These are phyloP conservation scores for Cercis canadensis DNA, from an alignment of 306 rosid genomes.

Conservation along the genomic window DNA sequence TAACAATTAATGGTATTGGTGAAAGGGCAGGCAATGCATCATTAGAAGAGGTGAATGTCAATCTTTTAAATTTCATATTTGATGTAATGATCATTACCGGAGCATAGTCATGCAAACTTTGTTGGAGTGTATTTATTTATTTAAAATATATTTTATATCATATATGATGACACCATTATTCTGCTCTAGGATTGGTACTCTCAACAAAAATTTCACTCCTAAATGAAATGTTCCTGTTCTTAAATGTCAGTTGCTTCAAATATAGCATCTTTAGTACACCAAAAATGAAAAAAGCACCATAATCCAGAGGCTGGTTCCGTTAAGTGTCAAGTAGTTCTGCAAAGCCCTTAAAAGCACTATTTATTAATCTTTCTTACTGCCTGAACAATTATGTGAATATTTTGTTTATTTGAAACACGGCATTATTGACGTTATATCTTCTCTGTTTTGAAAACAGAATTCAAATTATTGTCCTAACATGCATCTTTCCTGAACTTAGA, in stretches of 20 bases:
- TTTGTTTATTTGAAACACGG: too few relatives aligned
- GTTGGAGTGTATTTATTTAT: not conserved
- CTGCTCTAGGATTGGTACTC: not conserved
- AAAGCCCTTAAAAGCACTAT: too few relatives aligned
- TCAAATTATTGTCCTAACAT: too few relatives aligned
- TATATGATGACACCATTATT: not conserved
- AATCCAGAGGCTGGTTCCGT: too few relatives aligned
- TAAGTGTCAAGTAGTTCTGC: too few relatives aligned
- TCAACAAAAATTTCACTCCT: not conserved
- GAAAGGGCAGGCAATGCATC: slow-evolving; percentile 99
- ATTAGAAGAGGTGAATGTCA: slow-evolving; percentile 75
- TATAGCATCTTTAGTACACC: not conserved
- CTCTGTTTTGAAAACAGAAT: too few relatives aligned
- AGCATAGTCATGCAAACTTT: not conserved
- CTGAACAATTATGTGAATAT: too few relatives aligned
- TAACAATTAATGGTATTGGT: slow-evolving; percentile 96
- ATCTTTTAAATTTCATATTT: slow-evolving; percentile 10
- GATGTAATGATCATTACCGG: slow-evolving; percentile 7
- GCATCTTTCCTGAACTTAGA: too few relatives aligned
- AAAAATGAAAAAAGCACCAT: too few relatives aligned
- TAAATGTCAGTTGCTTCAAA: not conserved
- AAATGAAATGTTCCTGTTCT: not conserved
- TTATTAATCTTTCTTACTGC: too few relatives aligned
- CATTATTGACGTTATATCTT: too few relatives aligned
- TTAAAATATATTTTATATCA: too few relatives aligned